A percentile compares a stretch with the other conserved stretches of the same genome.
Evolutionary conservation across 345 rosid species (phyloP).

Genomic region (Rhizophora apiculata): DNA sequence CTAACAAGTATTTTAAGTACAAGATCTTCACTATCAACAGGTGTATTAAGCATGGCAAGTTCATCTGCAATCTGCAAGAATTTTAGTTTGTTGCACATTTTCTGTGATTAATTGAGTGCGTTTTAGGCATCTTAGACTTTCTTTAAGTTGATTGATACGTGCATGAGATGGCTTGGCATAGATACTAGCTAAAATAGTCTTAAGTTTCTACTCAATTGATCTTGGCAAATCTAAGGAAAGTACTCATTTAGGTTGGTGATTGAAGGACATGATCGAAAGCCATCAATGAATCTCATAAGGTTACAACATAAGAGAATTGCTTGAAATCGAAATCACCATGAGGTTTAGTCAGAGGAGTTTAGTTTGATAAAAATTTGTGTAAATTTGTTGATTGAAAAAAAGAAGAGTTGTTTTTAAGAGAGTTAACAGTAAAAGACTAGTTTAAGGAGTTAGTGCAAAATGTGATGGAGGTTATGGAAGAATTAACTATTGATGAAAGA

Average conservation of each 20-base stretch:
- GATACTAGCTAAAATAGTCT: background rate
- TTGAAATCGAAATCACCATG: too few species aligned
- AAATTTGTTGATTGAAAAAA: too few species aligned
- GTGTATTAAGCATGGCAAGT: background rate
- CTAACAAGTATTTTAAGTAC: background rate
- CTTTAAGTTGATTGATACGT: background rate
- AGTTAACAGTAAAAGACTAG: too few species aligned
- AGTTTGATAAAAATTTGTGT: too few species aligned
- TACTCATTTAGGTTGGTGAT: background rate
- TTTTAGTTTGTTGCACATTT: background rate
- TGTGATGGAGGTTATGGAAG: too few species aligned
- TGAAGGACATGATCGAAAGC: background rate
- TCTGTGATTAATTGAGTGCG: background rate
- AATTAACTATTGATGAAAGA: too few species aligned
- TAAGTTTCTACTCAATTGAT: background rate
- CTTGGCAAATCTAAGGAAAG: background rate
- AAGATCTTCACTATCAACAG: background rate
- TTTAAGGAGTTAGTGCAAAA: too few species aligned
- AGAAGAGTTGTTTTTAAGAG: too few species aligned
- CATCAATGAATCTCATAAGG: slow-evolving; percentile 5
- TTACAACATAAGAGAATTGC: too few species aligned
- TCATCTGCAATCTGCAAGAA: background rate
- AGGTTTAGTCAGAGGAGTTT: too few species aligned
- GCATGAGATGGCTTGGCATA: background rate
- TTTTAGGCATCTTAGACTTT: background rate